Percentiles rank a stretch among this genome's conserved stretches.
Conservation (phyloP, 108 stramenopile genomes). For the Schizochytrium sp. region DNA sequence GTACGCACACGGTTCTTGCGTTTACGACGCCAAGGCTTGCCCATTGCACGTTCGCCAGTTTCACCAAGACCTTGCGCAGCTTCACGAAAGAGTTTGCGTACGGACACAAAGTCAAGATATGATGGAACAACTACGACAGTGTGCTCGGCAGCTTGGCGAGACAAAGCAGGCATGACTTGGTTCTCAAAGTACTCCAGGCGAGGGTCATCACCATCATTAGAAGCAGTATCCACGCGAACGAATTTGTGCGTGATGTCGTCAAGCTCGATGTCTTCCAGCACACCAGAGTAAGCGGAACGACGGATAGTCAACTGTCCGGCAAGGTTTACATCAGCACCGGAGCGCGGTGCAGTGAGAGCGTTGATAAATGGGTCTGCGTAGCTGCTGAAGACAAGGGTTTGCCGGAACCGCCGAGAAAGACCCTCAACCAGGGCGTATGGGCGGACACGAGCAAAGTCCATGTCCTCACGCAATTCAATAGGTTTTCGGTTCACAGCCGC, state of each 20-base stretch:
- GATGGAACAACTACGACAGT: slow-evolving; percentile 18
- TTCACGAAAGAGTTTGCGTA: slow-evolving; percentile 41
- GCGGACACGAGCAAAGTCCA: slow-evolving; percentile 46
- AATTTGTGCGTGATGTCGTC: slow-evolving; percentile 14
- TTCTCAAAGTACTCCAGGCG: slow-evolving; percentile 29
- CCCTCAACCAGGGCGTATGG: slow-evolving; percentile 21
- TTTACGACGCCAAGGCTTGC: slow-evolving; percentile 39
- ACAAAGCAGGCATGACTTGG: slow-evolving; percentile 32
- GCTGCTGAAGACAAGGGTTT: slow-evolving; percentile 8
- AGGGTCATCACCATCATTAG: not conserved
- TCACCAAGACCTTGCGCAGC: slow-evolving; percentile 45
- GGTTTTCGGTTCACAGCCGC: slow-evolving; percentile 40
- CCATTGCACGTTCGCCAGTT: slow-evolving; percentile 48
- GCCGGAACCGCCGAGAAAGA: slow-evolving; percentile 14
- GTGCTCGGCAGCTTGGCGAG: slow-evolving; percentile 33
- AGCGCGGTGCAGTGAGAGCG: slow-evolving; percentile 6
- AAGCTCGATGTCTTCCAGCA: not conserved
- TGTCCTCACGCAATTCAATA: slow-evolving; percentile 45
- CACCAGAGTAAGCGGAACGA: slow-evolving; percentile 9
- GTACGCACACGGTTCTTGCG: not conserved
- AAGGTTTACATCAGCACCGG: not conserved
- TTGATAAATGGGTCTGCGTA: slow-evolving; percentile 10
- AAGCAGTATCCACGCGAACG: not conserved
- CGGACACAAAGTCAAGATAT: slow-evolving; percentile 54
- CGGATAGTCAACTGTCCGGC: slow-evolving; percentile 21